Percentiles rank a stretch among this genome's conserved stretches.
phyloP scores from a whole-genome alignment of 257 asterid genomes.

The Fraxinus americana region DNA sequence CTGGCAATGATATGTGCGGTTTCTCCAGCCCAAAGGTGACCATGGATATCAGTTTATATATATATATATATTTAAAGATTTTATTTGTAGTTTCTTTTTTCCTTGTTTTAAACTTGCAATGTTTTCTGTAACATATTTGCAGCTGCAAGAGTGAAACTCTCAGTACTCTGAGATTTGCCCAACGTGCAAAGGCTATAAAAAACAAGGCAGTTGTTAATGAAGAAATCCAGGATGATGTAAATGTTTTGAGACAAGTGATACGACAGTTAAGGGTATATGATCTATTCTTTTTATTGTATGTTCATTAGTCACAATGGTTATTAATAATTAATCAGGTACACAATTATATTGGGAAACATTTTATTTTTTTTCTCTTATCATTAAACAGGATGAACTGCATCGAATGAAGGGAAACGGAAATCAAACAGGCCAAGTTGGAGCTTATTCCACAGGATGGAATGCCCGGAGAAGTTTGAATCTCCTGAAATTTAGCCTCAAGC shows the following conservation, averaged over 20 bases:
- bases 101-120: background rate
- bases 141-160: slow-evolving; percentile 92
- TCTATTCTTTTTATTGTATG: slow-evolving; percentile 5
- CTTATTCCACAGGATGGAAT: slow-evolving; percentile 75
- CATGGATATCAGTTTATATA: slow-evolving; percentile 14
- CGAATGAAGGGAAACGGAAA: slow-evolving; percentile 68
- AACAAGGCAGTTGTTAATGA: slow-evolving; percentile 88
- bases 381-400: slow-evolving; percentile 67
- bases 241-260: slow-evolving; percentile 78
- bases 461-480: slow-evolving; percentile 92
- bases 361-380: slow-evolving; percentile 13
- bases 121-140: slow-evolving; percentile 32
- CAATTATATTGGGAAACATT: background rate
- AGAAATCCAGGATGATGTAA: slow-evolving; percentile 96
- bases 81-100: slow-evolving; percentile 4
- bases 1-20: slow-evolving; percentile 96
- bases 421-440: slow-evolving; percentile 60
- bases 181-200: slow-evolving; percentile 97
- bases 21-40: slow-evolving; percentile 86
- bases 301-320: background rate
- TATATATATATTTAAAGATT: background rate
- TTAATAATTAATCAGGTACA: background rate
- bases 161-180: slow-evolving; percentile 96
- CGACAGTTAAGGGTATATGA: slow-evolving; percentile 68
- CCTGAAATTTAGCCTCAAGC: slow-evolving; percentile 86